These are phyloP conservation scores for Serendipita sp. DNA, from an alignment of 1,284 basidiomycete species.

Conservation along the genomic window DNA sequence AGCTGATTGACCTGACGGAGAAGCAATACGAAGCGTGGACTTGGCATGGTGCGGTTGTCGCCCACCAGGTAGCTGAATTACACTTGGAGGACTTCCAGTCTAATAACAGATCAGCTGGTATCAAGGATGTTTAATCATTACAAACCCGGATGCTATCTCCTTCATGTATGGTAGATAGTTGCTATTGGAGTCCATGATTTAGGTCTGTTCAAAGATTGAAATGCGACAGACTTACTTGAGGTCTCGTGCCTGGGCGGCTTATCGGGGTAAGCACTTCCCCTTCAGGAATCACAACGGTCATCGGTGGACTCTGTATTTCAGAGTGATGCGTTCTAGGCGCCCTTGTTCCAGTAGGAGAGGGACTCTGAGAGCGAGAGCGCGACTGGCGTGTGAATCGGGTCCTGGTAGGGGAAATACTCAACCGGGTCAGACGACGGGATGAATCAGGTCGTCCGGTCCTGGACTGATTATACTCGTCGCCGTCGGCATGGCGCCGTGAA, in stretches of 20 bases:
- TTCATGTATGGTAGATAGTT: slow-evolving; percentile 4
- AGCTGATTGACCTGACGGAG: background rate
- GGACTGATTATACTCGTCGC: background rate
- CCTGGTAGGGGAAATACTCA: background rate
- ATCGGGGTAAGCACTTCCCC: background rate
- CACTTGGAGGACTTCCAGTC: background rate
- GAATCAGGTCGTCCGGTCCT: background rate
- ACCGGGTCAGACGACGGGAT: background rate
- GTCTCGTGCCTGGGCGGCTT: background rate
- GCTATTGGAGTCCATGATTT: background rate
- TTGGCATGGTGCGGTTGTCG: background rate
- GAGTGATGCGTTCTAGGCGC: slow-evolving; percentile 28
- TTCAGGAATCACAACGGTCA: background rate
- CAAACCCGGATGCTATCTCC: background rate
- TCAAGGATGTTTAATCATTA: background rate
- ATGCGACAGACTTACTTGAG: background rate
- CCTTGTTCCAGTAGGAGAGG: slow-evolving; percentile 15
- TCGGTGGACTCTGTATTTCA: background rate
- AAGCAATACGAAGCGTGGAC: background rate
- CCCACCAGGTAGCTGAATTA: background rate
- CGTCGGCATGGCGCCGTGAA: background rate
- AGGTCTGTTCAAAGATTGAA: background rate
- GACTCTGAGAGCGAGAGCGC: background rate
- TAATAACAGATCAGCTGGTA: background rate
- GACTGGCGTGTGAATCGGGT: background rate